Conservation (phyloP, 768 basidiomycete genomes). For the Leccinum obscurum region DNA sequence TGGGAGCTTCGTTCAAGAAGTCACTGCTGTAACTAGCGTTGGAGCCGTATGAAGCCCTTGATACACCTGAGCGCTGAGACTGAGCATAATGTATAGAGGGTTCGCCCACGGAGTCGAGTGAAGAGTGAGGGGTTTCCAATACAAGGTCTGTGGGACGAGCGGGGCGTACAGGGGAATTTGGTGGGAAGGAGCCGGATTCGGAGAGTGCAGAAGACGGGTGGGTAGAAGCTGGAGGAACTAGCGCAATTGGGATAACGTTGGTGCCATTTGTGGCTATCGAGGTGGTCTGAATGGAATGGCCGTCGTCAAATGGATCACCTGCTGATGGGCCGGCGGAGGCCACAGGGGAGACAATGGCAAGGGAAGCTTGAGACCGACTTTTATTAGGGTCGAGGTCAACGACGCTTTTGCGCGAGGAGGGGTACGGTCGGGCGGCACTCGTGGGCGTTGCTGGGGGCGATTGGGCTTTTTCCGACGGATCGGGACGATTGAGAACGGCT, state of each 20-base stretch:
- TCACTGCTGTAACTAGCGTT: conserved; percentile 76
- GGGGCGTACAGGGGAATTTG: conserved; percentile 52
- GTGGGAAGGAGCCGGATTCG: conserved; percentile 16
- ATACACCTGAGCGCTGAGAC: conserved; percentile 56
- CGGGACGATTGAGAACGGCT: conserved; percentile 78
- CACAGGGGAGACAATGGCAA: conserved; percentile 12
- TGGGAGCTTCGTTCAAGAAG: conserved; percentile 76
- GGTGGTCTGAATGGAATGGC: conserved; percentile 75
- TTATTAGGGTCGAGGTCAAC: conserved; percentile 56
- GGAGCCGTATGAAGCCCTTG: conserved; percentile 71
- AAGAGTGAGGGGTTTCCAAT: conserved; percentile 61
- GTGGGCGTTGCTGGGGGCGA: conserved; percentile 12
- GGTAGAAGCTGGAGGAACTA: conserved; percentile 61
- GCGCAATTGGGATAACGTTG: conserved; percentile 85
- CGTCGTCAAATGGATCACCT: conserved; percentile 76
- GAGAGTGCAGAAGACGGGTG: conserved; percentile 37
- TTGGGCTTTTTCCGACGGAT: conserved; percentile 67
- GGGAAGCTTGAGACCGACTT: conserved; percentile 36
- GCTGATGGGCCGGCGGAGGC: conserved; percentile 22
- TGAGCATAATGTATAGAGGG: conserved; percentile 39
- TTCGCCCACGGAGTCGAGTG: conserved; percentile 48
- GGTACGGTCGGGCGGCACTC: conserved; percentile 49
- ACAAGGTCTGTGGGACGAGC: conserved; percentile 59
- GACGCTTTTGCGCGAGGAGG: conserved; percentile 46
- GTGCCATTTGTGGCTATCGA: conserved; percentile 74